Evolutionary conservation across 768 basidiomycete genomes (phyloP).

Genomic region (Suillus luteus): DNA sequence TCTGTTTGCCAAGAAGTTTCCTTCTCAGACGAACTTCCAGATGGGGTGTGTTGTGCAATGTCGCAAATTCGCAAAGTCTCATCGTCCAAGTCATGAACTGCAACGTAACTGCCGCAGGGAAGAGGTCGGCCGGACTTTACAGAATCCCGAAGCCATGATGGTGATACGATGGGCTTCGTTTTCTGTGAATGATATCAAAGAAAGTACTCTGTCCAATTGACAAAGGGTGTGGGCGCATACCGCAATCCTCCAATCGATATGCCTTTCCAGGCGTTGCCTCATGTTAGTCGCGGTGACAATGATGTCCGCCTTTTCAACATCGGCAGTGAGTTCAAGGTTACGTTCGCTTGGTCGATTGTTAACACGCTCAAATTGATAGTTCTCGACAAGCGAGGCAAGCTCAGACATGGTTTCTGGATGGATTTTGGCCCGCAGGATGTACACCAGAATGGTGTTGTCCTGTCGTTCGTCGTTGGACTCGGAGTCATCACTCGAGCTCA

Average conservation of each 20-base stretch:
- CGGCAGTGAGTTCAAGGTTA: constrained; percentile 38
- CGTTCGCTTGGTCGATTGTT: constrained; percentile 7
- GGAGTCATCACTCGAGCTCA: constrained; percentile 1
- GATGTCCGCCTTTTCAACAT: constrained; percentile 56
- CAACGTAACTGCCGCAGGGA: constrained; percentile 58
- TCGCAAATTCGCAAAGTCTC: constrained; percentile 48
- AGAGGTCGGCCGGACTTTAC: constrained; percentile 43
- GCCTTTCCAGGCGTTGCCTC: constrained; percentile 68
- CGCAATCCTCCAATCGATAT: constrained; percentile 63
- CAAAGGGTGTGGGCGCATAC: constrained; percentile 43
- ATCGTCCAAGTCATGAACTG: constrained; percentile 51
- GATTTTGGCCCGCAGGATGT: constrained; percentile 38
- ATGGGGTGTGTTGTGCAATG: background rate
- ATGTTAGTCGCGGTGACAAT: constrained; percentile 68
- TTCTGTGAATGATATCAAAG: constrained; percentile 41
- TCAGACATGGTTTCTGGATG: constrained; percentile 20
- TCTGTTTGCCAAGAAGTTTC: constrained; percentile 18
- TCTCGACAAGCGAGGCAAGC: constrained; percentile 31
- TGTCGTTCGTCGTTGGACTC: background rate
- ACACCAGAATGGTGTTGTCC: constrained; percentile 21
- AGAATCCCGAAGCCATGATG: constrained; percentile 70
- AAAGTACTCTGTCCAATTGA: background rate
- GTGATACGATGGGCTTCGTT: constrained; percentile 67
- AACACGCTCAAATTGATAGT: background rate
- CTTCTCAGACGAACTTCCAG: background rate